phyloP scores from a whole-genome alignment of 2,329 filamentous ascomycete species.

The Fusarium azukiicola region DNA sequence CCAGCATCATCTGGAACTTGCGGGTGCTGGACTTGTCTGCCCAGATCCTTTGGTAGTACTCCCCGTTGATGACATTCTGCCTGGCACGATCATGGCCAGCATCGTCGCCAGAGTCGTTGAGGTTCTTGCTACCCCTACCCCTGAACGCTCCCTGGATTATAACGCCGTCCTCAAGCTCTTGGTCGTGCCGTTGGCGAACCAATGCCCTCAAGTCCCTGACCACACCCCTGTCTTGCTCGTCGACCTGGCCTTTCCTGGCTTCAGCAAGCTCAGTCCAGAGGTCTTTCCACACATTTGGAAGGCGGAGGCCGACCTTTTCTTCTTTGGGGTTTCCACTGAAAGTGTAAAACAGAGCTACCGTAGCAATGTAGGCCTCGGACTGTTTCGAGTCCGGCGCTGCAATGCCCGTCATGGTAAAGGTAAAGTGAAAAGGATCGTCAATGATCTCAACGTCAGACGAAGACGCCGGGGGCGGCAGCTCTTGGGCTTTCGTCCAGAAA shows the following conservation, averaged over 20 bases:
- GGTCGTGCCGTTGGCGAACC: conserved; percentile 84
- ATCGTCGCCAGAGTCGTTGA: conserved; percentile 73
- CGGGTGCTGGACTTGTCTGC: conserved; percentile 75
- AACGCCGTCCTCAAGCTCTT: conserved; percentile 87
- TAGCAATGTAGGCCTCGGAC: conserved; percentile 93
- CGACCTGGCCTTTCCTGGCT: conserved; percentile 84
- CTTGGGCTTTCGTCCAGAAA: conserved; percentile 88
- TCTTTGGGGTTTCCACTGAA: conserved; percentile 90
- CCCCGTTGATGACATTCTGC: conserved; percentile 63
- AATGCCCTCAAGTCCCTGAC: conserved; percentile 85
- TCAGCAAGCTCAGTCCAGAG: conserved; percentile 90
- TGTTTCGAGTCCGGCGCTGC: conserved; percentile 89
- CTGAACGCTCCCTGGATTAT: conserved; percentile 89
- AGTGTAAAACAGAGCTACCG: conserved; percentile 89
- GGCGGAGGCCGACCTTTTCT: conserved; percentile 89
- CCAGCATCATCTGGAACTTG: conserved; percentile 90
- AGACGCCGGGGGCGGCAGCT: conserved; percentile 60
- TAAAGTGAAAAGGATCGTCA: conserved; percentile 74
- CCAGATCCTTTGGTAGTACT: conserved; percentile 80
- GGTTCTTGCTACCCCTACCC: conserved; percentile 73
- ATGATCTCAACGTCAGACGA: conserved; percentile 68
- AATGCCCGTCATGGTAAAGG: conserved; percentile 87
- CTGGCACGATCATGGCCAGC: conserved; percentile 68
- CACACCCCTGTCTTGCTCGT: conserved; percentile 84
- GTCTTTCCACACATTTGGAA: conserved; percentile 91